Conservation (phyloP, 192 early-diverging fungal genomes). For the Phycomyces blakesleeanus region DNA sequence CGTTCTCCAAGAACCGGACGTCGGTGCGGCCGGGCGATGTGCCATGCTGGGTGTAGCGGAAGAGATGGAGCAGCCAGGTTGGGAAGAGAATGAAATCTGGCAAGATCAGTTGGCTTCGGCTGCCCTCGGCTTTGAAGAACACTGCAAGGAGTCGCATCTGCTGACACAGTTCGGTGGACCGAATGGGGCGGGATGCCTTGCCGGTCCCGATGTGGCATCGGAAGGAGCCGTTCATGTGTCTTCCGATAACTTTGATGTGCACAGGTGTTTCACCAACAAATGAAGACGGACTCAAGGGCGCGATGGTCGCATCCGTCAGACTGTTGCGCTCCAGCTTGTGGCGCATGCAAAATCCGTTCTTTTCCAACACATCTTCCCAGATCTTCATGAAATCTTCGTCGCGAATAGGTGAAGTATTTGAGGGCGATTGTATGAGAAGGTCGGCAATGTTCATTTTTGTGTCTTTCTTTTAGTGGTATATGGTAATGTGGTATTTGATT, state of each 20-base stretch:
- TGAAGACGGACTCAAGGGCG: not conserved
- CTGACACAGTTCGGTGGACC: not conserved
- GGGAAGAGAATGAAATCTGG: conserved; percentile 24
- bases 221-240: conserved; percentile 14
- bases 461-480: too few species aligned
- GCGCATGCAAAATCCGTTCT: conserved; percentile 8
- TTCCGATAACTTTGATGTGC: conserved; percentile 14
- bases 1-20: conserved; percentile 18
- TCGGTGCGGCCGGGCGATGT: conserved; percentile 13
- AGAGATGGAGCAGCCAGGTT: conserved; percentile 22
- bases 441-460: not conserved
- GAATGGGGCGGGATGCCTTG: conserved; percentile 13
- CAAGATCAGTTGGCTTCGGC: conserved; percentile 8
- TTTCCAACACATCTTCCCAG: conserved; percentile 9
- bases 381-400: conserved; percentile 9
- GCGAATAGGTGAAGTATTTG: not conserved
- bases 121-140: conserved; percentile 16
- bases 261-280: conserved; percentile 4
- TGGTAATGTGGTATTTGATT: too few species aligned
- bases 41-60: conserved; percentile 19
- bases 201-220: conserved; percentile 21
- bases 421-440: not conserved
- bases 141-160: conserved; percentile 22
- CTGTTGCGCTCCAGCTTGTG: not conserved
- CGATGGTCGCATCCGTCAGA: conserved; percentile 3